Evolutionary conservation across 2,329 filamentous ascomycete genomes (phyloP).

Genomic region (Aspergillus sp.): DNA sequence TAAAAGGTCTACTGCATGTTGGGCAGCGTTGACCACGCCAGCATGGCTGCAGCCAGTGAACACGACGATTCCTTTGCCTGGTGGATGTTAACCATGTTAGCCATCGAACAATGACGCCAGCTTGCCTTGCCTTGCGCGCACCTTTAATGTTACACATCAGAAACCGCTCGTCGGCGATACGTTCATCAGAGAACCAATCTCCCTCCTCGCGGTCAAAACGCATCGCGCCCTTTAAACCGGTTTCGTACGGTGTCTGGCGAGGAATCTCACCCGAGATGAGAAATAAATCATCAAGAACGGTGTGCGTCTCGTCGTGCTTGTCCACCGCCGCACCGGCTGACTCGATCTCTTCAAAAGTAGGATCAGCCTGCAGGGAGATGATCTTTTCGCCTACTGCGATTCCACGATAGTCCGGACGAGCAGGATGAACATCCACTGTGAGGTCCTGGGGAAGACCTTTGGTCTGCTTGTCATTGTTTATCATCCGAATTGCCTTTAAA

Average conservation of each 20-base stretch:
- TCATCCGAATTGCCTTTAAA: conserved; percentile 44
- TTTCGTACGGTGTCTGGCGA: conserved; percentile 46
- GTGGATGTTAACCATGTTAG: background rate
- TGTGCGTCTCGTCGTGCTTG: conserved; percentile 38
- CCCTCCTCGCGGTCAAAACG: conserved; percentile 36
- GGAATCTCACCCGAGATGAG: conserved; percentile 53
- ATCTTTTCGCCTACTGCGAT: conserved; percentile 36
- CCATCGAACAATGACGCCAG: background rate
- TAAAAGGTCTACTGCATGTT: conserved; percentile 41
- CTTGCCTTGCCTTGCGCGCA: conserved; percentile 11
- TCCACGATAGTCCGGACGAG: conserved; percentile 49
- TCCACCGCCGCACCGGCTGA: conserved; percentile 37
- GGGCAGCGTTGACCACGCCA: conserved; percentile 49
- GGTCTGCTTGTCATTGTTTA: conserved; percentile 37
- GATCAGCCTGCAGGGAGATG: conserved; percentile 51
- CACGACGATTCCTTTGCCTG: conserved; percentile 49
- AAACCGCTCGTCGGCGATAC: conserved; percentile 50
- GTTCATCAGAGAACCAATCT: conserved; percentile 46
- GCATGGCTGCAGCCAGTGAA: conserved; percentile 56
- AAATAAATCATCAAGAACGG: conserved; percentile 48
- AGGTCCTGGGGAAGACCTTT: conserved; percentile 21
- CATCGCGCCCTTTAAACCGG: conserved; percentile 43
- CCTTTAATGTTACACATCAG: conserved; percentile 52
- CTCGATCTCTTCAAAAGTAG: conserved; percentile 46
- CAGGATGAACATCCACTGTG: conserved; percentile 49